Percentiles rank a stretch among this genome's conserved stretches.
Evolutionary conservation across 2,329 filamentous ascomycete genomes (phyloP).

Genomic region (Penicillium sp.): DNA sequence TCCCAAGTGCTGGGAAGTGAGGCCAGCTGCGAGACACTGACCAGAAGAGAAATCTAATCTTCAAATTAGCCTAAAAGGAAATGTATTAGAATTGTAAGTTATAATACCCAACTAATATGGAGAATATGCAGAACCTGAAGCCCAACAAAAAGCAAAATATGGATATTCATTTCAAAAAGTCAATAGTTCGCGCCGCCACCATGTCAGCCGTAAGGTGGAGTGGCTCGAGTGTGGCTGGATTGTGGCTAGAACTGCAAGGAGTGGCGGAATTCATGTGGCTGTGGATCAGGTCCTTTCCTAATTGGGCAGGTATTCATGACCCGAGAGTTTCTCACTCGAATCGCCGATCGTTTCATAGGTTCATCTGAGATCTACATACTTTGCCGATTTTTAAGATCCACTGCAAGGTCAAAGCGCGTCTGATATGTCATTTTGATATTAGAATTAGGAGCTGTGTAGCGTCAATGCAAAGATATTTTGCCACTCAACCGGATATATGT

Average conservation of each 20-base stretch:
- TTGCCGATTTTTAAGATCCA: background rate
- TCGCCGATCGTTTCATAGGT: background rate
- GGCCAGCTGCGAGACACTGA: background rate
- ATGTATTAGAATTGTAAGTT: background rate
- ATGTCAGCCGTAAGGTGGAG: constrained; percentile 6
- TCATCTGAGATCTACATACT: background rate
- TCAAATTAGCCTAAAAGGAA: background rate
- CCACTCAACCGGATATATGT: background rate
- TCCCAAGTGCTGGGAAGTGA: background rate
- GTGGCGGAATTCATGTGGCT: constrained; percentile 22
- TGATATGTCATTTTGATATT: constrained; percentile 15
- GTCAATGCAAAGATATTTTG: background rate
- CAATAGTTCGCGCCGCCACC: constrained; percentile 18
- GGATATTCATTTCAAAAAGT: constrained; percentile 6
- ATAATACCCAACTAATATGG: background rate
- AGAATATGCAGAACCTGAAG: background rate
- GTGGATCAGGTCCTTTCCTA: constrained; percentile 10
- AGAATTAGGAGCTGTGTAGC: background rate
- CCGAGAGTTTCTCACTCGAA: background rate
- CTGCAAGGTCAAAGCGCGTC: background rate
- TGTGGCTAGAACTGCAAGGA: constrained; percentile 19
- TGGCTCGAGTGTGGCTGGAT: constrained; percentile 9
- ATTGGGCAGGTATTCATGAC: constrained; percentile 6
- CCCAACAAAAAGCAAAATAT: constrained; percentile 13
- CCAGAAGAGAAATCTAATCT: background rate